Evolutionary conservation across 2,329 filamentous ascomycete genomes (phyloP).

Genomic region (Diaporthe capsici): DNA sequence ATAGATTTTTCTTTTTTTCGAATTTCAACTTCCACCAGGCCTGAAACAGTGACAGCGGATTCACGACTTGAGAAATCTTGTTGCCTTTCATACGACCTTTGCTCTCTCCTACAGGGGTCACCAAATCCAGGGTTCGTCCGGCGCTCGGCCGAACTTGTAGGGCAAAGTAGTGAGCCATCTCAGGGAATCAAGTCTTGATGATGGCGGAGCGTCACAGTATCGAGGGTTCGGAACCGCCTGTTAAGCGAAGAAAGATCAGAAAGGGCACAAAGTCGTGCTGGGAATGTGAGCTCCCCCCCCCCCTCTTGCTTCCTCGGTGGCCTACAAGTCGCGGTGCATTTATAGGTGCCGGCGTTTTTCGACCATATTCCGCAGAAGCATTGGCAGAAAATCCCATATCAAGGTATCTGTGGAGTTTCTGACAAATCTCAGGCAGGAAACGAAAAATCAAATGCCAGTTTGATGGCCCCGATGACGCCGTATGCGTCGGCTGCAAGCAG

Average conservation of each 20-base stretch:
- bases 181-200: not conserved
- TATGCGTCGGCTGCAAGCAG: slow-evolving; percentile 60
- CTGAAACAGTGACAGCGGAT: not conserved
- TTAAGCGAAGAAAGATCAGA: slow-evolving; percentile 59
- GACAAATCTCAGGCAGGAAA: slow-evolving; percentile 51
- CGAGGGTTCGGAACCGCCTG: slow-evolving; percentile 43
- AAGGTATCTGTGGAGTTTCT: not conserved
- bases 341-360: no score
- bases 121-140: slow-evolving; percentile 33
- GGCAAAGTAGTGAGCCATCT: no score
- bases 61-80: not conserved
- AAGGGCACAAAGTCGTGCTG: slow-evolving; percentile 70
- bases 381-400: no score
- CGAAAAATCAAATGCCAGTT: slow-evolving; percentile 66
- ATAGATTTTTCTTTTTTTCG: slow-evolving; percentile 15
- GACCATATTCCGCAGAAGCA: not conserved
- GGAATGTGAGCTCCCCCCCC: slow-evolving; percentile 61
- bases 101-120: not conserved
- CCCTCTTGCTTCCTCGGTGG: not conserved
- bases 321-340: not conserved
- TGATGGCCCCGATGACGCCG: slow-evolving; percentile 52
- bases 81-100: not conserved
- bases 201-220: slow-evolving; percentile 32
- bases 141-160: slow-evolving; percentile 37
- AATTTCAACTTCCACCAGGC: slow-evolving; percentile 4